phyloP scores from a whole-genome alignment of 495 filamentous ascomycete species.

The Penicillium silybi region DNA sequence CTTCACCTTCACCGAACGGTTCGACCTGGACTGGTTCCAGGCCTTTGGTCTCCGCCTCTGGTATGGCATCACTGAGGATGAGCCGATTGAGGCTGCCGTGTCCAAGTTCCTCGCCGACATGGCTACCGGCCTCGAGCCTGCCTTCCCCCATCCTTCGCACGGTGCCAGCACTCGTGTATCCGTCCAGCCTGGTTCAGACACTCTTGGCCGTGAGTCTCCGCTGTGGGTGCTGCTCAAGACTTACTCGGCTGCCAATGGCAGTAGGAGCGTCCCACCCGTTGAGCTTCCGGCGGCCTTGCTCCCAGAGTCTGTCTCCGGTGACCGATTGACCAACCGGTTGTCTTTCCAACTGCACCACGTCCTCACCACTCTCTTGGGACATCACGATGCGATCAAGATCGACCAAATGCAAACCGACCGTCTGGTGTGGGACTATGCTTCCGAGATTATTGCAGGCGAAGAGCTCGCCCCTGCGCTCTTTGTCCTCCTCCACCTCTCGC shows the following conservation, averaged over 20 bases:
- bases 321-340: slow-evolving; percentile 68
- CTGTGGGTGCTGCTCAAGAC: slow-evolving; percentile 82
- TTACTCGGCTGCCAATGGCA: slow-evolving; percentile 53
- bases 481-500: slow-evolving; percentile 71
- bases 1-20: slow-evolving; percentile 75
- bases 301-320: slow-evolving; percentile 53
- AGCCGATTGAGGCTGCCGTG: slow-evolving; percentile 67
- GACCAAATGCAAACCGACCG: slow-evolving; percentile 53
- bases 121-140: slow-evolving; percentile 54
- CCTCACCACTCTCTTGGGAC: slow-evolving; percentile 51
- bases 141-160: slow-evolving; percentile 58
- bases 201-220: slow-evolving; percentile 60
- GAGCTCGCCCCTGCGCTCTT: slow-evolving; percentile 68
- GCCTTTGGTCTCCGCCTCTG: slow-evolving; percentile 87
- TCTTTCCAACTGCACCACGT: slow-evolving; percentile 73
- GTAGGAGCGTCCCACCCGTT: slow-evolving; percentile 15
- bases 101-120: slow-evolving; percentile 66
- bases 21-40: slow-evolving; percentile 86
- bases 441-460: slow-evolving; percentile 62
- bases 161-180: slow-evolving; percentile 52
- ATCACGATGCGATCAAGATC: slow-evolving; percentile 34
- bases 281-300: slow-evolving; percentile 38
- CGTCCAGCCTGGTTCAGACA: slow-evolving; percentile 41
- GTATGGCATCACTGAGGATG: slow-evolving; percentile 67
- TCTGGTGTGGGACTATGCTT: slow-evolving; percentile 65